Conservation (phyloP, 306 rosid genomes). For the Cotoneaster glaucophyllus region DNA sequence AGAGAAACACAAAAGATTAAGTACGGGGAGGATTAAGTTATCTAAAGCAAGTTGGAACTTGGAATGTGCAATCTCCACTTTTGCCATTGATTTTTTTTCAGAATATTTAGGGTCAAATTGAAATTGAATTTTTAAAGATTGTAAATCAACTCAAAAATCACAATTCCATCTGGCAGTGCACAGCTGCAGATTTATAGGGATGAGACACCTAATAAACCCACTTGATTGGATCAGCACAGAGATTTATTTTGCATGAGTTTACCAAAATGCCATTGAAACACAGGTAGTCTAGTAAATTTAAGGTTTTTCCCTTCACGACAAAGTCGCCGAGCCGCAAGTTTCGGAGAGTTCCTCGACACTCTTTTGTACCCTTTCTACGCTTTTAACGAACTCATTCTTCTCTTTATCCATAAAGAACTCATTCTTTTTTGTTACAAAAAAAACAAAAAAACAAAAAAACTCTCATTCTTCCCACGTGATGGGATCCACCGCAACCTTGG, state of each 20-base stretch:
- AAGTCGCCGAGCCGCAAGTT: constrained; percentile 19
- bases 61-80: background rate
- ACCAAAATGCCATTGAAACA: background rate
- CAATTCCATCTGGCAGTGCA: background rate
- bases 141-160: too few relatives aligned
- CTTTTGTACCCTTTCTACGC: background rate
- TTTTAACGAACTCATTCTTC: background rate
- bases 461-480: background rate
- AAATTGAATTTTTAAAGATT: too few relatives aligned
- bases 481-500: constrained; percentile 2
- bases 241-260: background rate
- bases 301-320: background rate
- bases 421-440: too few relatives aligned
- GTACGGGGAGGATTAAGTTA: too few relatives aligned
- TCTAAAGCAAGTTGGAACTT: too few relatives aligned
- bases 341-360: constrained; percentile 21
- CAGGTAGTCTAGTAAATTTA: background rate
- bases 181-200: background rate
- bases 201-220: background rate
- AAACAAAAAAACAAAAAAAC: background rate
- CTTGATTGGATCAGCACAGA: background rate
- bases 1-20: background rate
- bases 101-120: too few relatives aligned
- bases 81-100: too few relatives aligned
- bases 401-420: background rate